Conservation (phyloP, 202 grass and related monocot species). For the Elaeis oleifera region DNA sequence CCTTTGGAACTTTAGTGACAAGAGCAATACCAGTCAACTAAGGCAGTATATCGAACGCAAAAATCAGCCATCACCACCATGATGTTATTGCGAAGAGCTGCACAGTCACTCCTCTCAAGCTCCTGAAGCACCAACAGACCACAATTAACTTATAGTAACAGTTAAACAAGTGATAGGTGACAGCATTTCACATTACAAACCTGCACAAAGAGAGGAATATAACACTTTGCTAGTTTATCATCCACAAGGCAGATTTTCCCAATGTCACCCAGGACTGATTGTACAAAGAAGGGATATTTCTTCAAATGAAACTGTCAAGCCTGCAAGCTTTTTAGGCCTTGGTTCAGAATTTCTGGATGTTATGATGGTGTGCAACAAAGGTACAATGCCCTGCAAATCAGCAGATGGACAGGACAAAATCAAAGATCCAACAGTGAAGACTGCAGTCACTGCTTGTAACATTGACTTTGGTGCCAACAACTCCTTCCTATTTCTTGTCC, state of each 20-base stretch:
- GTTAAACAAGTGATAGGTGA: slow-evolving; percentile 16
- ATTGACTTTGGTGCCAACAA: slow-evolving; percentile 32
- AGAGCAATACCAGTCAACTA: slow-evolving; percentile 77
- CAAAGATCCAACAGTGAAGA: slow-evolving; percentile 80
- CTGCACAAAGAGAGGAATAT: slow-evolving; percentile 97
- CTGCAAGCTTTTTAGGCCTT: slow-evolving; percentile 54
- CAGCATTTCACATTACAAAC: slow-evolving; percentile 24
- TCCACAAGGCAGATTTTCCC: slow-evolving; percentile 81
- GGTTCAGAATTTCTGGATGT: slow-evolving; percentile 64
- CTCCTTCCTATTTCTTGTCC: slow-evolving; percentile 39
- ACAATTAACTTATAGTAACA: not conserved
- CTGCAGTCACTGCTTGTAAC: slow-evolving; percentile 47
- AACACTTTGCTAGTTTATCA: slow-evolving; percentile 78
- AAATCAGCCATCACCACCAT: slow-evolving; percentile 93
- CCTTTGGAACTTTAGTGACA: slow-evolving; percentile 2
- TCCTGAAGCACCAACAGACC: slow-evolving; percentile 44
- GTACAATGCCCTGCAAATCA: slow-evolving; percentile 48
- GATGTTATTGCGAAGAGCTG: slow-evolving; percentile 85
- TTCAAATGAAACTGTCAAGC: slow-evolving; percentile 55
- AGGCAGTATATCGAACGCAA: slow-evolving; percentile 83
- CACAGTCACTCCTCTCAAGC: slow-evolving; percentile 72
- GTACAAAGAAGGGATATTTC: slow-evolving; percentile 64
- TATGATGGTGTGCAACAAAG: slow-evolving; percentile 78
- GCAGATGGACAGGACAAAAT: slow-evolving; percentile 66
- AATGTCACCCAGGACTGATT: slow-evolving; percentile 87